A percentile compares a stretch with the other conserved stretches of the same genome.
Evolutionary conservation across 2,329 filamentous ascomycete genomes (phyloP).

Genomic region (Penicillium sp.): DNA sequence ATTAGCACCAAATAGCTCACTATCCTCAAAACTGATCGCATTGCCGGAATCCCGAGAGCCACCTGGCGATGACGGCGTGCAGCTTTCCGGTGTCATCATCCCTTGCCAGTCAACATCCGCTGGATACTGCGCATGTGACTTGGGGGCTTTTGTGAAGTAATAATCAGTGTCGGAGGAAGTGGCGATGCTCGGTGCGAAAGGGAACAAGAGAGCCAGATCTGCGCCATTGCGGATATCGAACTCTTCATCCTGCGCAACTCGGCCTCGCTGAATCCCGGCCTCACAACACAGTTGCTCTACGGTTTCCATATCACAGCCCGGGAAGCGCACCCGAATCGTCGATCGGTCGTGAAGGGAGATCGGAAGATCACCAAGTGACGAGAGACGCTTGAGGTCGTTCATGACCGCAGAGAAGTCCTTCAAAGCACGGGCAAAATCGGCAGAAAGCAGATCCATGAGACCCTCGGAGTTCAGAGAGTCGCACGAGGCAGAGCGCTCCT

Average conservation of each 20-base stretch:
- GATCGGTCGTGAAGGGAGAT: slow-evolving; percentile 68
- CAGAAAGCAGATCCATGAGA: slow-evolving; percentile 78
- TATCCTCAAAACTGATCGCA: slow-evolving; percentile 42
- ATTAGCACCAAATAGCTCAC: slow-evolving; percentile 49
- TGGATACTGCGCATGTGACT: slow-evolving; percentile 30
- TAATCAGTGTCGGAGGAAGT: slow-evolving; percentile 44
- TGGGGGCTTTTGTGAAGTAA: slow-evolving; percentile 45
- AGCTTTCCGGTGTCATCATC: slow-evolving; percentile 53
- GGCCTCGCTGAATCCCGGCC: slow-evolving; percentile 75
- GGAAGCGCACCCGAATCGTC: slow-evolving; percentile 78
- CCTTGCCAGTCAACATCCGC: slow-evolving; percentile 56
- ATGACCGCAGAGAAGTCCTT: slow-evolving; percentile 78
- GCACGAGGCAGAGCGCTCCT: slow-evolving; percentile 27
- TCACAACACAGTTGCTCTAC: slow-evolving; percentile 84
- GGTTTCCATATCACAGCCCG: slow-evolving; percentile 80
- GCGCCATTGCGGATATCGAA: slow-evolving; percentile 69
- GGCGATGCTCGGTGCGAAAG: slow-evolving; percentile 70
- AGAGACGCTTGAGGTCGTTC: slow-evolving; percentile 76
- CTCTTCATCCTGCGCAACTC: slow-evolving; percentile 74
- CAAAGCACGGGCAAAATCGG: slow-evolving; percentile 82
- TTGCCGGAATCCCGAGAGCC: slow-evolving; percentile 28
- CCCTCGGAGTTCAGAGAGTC: slow-evolving; percentile 76
- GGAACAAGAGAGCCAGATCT: slow-evolving; percentile 76
- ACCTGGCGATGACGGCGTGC: slow-evolving; percentile 25
- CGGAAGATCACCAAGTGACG: slow-evolving; percentile 77